Evolutionary conservation across 2,329 filamentous ascomycete species (phyloP).

Genomic region (Alternaria longipes): DNA sequence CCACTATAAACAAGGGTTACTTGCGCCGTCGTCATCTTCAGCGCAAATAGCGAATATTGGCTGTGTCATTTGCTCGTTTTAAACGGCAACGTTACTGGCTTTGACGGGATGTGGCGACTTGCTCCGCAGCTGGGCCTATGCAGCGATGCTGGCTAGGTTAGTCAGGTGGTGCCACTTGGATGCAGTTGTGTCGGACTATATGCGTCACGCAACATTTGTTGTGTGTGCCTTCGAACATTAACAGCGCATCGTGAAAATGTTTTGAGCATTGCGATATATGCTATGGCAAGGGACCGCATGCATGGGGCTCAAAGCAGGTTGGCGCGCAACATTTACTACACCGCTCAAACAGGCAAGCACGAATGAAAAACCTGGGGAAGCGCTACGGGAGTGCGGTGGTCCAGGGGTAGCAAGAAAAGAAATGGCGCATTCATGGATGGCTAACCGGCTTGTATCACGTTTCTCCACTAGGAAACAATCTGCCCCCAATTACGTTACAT

Average conservation of each 20-base stretch:
- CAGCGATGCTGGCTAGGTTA: constrained; percentile 17
- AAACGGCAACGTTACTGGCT: constrained; percentile 20
- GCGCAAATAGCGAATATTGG: constrained; percentile 38
- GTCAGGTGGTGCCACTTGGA: constrained; percentile 27
- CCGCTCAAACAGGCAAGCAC: constrained; percentile 25
- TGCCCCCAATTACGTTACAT: constrained; percentile 38
- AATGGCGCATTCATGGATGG: constrained; percentile 33
- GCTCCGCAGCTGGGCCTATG: constrained; percentile 26
- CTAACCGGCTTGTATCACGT: constrained; percentile 30
- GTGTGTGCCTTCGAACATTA: constrained; percentile 12
- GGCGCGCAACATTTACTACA: constrained; percentile 34
- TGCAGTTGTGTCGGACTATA: constrained; percentile 8
- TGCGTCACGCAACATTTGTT: constrained; percentile 22
- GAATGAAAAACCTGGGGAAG: constrained; percentile 34
- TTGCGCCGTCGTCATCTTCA: constrained; percentile 40
- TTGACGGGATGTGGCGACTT: constrained; percentile 31
- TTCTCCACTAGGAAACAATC: constrained; percentile 36
- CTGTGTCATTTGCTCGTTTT: constrained; percentile 36
- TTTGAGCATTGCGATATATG: constrained; percentile 22
- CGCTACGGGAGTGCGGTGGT: constrained; percentile 16
- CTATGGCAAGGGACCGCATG: constrained; percentile 26
- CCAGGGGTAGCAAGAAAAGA: constrained; percentile 23
- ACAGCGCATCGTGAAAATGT: constrained; percentile 3
- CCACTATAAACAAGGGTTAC: constrained; percentile 35
- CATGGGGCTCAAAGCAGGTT: constrained; percentile 32